Evolutionary conservation across 306 rosid species (phyloP), one percentile per base, ranked within the genome.

Genomic region (Canavalia ensiformis): DNA sequence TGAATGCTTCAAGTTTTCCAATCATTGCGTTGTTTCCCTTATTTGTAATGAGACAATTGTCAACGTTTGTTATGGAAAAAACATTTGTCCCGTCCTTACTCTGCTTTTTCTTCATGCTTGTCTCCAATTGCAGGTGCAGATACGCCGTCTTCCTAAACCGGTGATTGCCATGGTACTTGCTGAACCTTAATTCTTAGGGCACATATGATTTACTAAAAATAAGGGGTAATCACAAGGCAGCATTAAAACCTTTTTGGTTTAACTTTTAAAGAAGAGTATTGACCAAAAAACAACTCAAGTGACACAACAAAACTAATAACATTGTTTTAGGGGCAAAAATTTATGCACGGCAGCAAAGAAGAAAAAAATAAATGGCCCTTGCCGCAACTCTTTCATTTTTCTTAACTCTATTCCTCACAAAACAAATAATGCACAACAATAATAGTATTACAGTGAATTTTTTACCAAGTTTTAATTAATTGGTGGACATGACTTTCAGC

Each of bases 71-170:
- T n/a, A 50, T 58, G 31, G 51, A 10, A 25, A 75, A 59, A 58
- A 58, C 47, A 69, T 37, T 30, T 69, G 46, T 4, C 65, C 34
- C 54, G 39, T 83, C 64, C 63, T 81, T 18, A n/a, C 13, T 70
- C 68, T 56, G 5, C 13, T 30, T 30, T 67, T 42, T 81, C 31
- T 52, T 73, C 70, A 59, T 58, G 47, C 11, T 57, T 68, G 77
- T 82, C 51, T 75, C 54, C 57, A 30, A 51, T 76, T 81, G 68
- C 88, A 95, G 97, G 88, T 91, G 50, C 95, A 91, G 75, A 91
- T 95, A 34, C 97, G 97, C 47, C 95, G 97, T 13, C 95, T 95
- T 84, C 97, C 97, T 9, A 95, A 93, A 75, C 99, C 97, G 47
- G 97, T 95, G 10, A 95, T 95, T 47, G 97, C 99, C 42, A 93